phyloP scores from a whole-genome alignment of 768 basidiomycete genomes.

The Mycena chlorophos region DNA sequence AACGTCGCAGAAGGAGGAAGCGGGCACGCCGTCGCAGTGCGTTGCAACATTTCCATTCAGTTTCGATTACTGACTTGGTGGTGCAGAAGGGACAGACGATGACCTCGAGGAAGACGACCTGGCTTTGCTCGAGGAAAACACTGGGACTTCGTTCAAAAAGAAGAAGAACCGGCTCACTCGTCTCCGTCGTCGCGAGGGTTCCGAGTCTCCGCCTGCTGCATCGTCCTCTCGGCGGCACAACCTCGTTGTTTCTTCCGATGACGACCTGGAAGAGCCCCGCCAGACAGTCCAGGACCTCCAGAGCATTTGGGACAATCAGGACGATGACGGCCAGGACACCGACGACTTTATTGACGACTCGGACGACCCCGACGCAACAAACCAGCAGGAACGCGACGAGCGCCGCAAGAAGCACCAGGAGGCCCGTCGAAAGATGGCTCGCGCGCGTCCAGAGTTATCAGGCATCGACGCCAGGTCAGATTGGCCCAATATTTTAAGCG shows the following conservation, averaged over 20 bases:
- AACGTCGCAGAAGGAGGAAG: slow-evolving; percentile 60
- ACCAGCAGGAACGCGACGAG: slow-evolving; percentile 76
- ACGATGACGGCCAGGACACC: slow-evolving; percentile 73
- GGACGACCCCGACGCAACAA: slow-evolving; percentile 76
- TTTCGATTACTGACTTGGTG: slow-evolving; percentile 5
- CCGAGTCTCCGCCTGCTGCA: slow-evolving; percentile 64
- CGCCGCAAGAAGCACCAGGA: slow-evolving; percentile 65
- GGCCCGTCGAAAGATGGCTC: slow-evolving; percentile 64
- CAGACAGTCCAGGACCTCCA: slow-evolving; percentile 64
- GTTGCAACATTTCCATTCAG: slow-evolving; percentile 22
- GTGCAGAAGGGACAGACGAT: slow-evolving; percentile 55
- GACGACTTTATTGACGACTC: slow-evolving; percentile 81
- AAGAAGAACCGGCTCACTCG: slow-evolving; percentile 63
- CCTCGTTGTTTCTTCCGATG: slow-evolving; percentile 73
- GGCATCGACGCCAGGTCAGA: slow-evolving; percentile 85
- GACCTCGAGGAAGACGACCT: slow-evolving; percentile 92
- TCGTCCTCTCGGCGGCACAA: slow-evolving; percentile 60
- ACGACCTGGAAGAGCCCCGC: slow-evolving; percentile 62
- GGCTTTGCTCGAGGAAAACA: slow-evolving; percentile 86
- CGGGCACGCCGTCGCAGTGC: slow-evolving; percentile 64
- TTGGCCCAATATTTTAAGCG: slow-evolving; percentile 1
- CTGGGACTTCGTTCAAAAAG: slow-evolving; percentile 74
- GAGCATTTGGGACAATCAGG: slow-evolving; percentile 87
- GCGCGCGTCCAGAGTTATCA: slow-evolving; percentile 65
- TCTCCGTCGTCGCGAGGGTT: slow-evolving; percentile 69